Percentiles rank a stretch among this genome's conserved stretches.
These are phyloP conservation scores for Litchi chinensis DNA, from an alignment of 345 rosid species.

Conservation along the genomic window DNA sequence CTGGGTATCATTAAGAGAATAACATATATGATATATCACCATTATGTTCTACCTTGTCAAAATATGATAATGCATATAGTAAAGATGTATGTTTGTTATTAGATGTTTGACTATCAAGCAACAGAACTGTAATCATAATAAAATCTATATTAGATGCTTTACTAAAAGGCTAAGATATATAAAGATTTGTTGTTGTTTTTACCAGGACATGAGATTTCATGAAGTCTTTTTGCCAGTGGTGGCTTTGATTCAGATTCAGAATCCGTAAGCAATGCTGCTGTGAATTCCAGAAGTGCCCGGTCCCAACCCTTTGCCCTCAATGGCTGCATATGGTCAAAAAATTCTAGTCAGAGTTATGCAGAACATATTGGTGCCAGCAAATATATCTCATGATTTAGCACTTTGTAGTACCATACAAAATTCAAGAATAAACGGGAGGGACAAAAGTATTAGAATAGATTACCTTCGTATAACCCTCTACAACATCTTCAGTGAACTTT, in stretches of 20 bases:
- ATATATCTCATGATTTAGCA: conserved; percentile 6
- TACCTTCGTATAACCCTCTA: conserved; percentile 87
- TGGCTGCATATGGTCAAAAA: conserved; percentile 52
- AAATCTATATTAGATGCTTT: conserved; percentile 5
- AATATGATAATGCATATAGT: not conserved
- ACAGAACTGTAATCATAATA: not conserved
- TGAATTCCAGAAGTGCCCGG: conserved; percentile 73
- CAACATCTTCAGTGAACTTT: conserved; percentile 51
- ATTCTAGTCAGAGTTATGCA: conserved; percentile 4
- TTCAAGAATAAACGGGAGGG: conserved; percentile 12
- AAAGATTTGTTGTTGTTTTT: conserved; percentile 13
- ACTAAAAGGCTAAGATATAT: not conserved
- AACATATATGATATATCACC: conserved; percentile 23
- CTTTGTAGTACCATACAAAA: not conserved
- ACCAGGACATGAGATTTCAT: conserved; percentile 79
- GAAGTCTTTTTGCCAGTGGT: conserved; percentile 52
- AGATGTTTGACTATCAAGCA: not conserved
- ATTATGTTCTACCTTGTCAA: not conserved
- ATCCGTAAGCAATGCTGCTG: conserved; percentile 59
- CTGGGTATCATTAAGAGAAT: conserved; percentile 30
- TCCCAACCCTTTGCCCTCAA: conserved; percentile 76
- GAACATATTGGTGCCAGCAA: conserved; percentile 2
- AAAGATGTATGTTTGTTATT: not conserved
- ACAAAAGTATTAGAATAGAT: not conserved
- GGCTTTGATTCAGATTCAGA: conserved; percentile 44